Conservation (phyloP, 192 early-diverging fungal genomes). For the Backusella luteola region DNA sequence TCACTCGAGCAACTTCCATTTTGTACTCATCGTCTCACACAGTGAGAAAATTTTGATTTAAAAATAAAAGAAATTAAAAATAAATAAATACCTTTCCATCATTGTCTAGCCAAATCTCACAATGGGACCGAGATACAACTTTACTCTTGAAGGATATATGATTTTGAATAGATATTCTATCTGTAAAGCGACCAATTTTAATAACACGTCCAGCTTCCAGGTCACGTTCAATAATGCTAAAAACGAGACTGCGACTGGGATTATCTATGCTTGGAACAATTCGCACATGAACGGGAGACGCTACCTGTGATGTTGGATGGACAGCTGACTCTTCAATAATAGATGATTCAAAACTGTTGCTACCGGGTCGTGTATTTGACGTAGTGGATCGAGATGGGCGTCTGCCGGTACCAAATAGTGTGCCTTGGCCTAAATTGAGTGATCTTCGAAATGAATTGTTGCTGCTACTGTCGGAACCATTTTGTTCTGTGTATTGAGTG, state of each 20-base stretch:
- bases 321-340: background rate
- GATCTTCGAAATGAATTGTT: conserved; percentile 17
- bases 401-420: conserved; percentile 6
- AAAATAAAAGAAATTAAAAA: conserved; percentile 9
- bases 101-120: conserved; percentile 80
- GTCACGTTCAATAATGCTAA: conserved; percentile 60
- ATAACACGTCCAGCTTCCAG: conserved; percentile 48
- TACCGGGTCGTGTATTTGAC: background rate
- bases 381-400: conserved; percentile 9
- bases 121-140: conserved; percentile 82
- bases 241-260: conserved; percentile 52
- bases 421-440: conserved; percentile 6
- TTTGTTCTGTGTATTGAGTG: conserved; percentile 6
- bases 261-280: conserved; percentile 50
- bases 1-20: background rate
- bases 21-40: background rate
- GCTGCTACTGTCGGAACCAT: background rate
- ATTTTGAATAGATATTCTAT: conserved; percentile 53
- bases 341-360: background rate
- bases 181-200: conserved; percentile 63
- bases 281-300: conserved; percentile 40
- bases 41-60: background rate
- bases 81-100: conserved; percentile 46
- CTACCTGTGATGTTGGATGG: background rate
- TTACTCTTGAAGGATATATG: conserved; percentile 75